Evolutionary conservation across 306 rosid genomes (phyloP), one percentile per base, ranked within the genome.

Genomic region (Amphicarpaea edgeworthii): DNA sequence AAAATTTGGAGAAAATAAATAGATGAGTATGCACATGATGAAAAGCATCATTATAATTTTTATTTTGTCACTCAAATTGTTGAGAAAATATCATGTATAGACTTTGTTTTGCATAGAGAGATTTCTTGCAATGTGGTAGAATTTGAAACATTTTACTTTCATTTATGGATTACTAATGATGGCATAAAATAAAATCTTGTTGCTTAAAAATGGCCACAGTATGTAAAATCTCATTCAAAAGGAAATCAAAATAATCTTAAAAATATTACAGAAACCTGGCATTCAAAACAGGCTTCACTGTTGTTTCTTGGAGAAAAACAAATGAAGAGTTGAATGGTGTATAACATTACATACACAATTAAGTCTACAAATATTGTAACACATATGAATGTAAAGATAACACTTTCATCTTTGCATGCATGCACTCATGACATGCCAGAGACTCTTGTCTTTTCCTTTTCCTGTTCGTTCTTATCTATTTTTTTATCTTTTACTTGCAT

Each of bases 171-270:
- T 11, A 12, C 16, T 70, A n/a, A 45, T 26, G 26, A 8, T 28
- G 43, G 42, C 7, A 45, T 14, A 16, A 68, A 46, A 30, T 69
- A 69, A 24, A 28, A 8, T 68, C 8, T 10, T 15, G 23, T 68
- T 26, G 43, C 21, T 46, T 28, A 46, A 34, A 70, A 50, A 17
- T 62, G n/a, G 46, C 9, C 43, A 68, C 42, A 58, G 14, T 8
- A 34, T 4, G 42, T 58, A 24, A 73, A 73, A 58, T 15, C 26
- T 61, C 70, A 74, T 65, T n/a, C n/a, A n/a, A n/a, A n/a, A n/a
- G n/a, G n/a, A n/a, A n/a, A n/a, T n/a, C n/a, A n/a, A n/a, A n/a
- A n/a, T n/a, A n/a, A n/a, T n/a, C n/a, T n/a, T n/a, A n/a, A n/a
- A 10, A 17, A 63, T 10, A n/a, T n/a, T n/a, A n/a, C n/a, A n/a